Base-by-base conservation (phyloP, 495 filamentous ascomycete genomes). In the Trypethelium eluteriae region DNA sequence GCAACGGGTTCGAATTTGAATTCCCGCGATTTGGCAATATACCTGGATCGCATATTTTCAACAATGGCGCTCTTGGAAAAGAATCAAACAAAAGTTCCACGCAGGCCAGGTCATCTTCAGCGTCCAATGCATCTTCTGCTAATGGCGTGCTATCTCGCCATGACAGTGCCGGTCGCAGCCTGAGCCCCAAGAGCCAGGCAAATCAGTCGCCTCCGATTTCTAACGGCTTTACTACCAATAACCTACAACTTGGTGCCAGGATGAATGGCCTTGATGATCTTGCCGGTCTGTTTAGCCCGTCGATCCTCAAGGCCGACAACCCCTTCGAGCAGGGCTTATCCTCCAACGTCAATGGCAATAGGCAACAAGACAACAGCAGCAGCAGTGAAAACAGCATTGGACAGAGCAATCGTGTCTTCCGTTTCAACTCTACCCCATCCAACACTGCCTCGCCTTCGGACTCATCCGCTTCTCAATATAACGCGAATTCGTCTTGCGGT, bases 11-110 rank as follows among this genome's bases (percentile, higher is more conserved):
- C 74, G 84, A 91, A 71, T 98, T 96, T 70, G 92, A 96, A 68
- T 98, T 98, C 72, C 94, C 94, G 65, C 90, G 88, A 75, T 96
- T 97, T 74, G 94, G 94, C 47, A 82, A 84, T 67, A 79, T 92
- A 34, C 89, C 90, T 1, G 87, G 85, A 12, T 80, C 84, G n/a
- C 81, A 85, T 41, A 77, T 83, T 34, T 77, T 85, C 69, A 71
- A 67, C 38, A 71, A 69, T 61, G 34, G 64, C 44, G 25, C 64
- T 39, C 46, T 62, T 11, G 32, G 25, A 10, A 59, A 59, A 59
- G 53, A 59, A 9, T 10, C 32, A 9, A 36, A 34, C 32, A 59
- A 59, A 32, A 36, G 5, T 34, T n/a, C 63, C 9, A 5, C 39
- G 12, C 44, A 11, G 16, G 14, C 34, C 38, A 63, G 41, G 62